Evolutionary conservation across 2,329 filamentous ascomycete species (phyloP).

Genomic region (Emericellopsis cladophorae): DNA sequence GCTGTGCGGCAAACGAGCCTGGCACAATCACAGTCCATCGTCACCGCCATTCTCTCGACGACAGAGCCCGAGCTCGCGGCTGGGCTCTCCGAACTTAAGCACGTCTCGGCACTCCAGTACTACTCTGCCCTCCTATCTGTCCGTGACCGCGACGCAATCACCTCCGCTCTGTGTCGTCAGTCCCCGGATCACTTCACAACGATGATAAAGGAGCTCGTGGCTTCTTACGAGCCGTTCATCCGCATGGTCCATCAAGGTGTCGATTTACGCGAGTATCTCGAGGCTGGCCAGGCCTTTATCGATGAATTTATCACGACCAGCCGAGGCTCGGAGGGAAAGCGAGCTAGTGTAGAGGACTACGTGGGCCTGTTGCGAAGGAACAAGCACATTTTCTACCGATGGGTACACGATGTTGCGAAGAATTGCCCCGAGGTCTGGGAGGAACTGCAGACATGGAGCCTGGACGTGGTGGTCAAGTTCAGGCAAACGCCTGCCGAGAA

Average conservation of each 20-base stretch:
- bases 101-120: slow-evolving; percentile 55
- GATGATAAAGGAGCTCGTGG: slow-evolving; percentile 49
- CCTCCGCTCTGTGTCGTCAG: slow-evolving; percentile 51
- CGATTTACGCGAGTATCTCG: slow-evolving; percentile 57
- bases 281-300: slow-evolving; percentile 55
- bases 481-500: too few relatives aligned
- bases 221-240: slow-evolving; percentile 64
- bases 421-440: slow-evolving; percentile 54
- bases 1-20: slow-evolving; percentile 43
- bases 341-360: slow-evolving; percentile 59
- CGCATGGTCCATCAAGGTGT: slow-evolving; percentile 57
- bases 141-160: slow-evolving; percentile 61
- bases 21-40: slow-evolving; percentile 42
- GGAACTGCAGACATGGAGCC: slow-evolving; percentile 49
- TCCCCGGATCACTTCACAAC: slow-evolving; percentile 63
- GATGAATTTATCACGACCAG: slow-evolving; percentile 55
- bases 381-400: slow-evolving; percentile 50
- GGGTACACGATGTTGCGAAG: slow-evolving; percentile 56
- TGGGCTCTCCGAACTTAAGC: slow-evolving; percentile 42
- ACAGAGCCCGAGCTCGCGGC: slow-evolving; percentile 27
- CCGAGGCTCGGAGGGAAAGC: slow-evolving; percentile 9
- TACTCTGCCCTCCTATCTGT: slow-evolving; percentile 58
- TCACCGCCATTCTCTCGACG: slow-evolving; percentile 49
- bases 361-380: slow-evolving; percentile 54
- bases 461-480: slow-evolving; percentile 45